Base-by-base conservation (phyloP, 2,329 filamentous ascomycete species). In the Colletotrichum higginsianum region DNA sequence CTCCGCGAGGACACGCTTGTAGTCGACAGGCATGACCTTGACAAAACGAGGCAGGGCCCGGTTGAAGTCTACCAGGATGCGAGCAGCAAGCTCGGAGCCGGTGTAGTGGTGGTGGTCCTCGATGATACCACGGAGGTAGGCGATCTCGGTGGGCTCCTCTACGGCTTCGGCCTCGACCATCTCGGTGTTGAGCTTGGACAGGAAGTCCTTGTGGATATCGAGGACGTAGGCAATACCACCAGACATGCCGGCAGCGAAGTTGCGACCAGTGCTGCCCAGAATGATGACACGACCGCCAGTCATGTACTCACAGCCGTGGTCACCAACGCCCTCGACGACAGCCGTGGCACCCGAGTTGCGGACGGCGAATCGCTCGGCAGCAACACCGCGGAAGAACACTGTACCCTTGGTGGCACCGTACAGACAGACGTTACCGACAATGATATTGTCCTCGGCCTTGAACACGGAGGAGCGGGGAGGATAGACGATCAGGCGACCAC, bases 281-380 rank as follows among this genome's bases (percentile, higher is more conserved):
- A 97, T 89, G 75, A 98, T 86, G 61, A 98, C 88, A 79, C 95
- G 94, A 80, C 96, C 96, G 81, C 96, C 96, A 78, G 96, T 98
- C 96, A 98, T 98, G 89, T 98, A 98, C 87, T 98, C 96, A 80
- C 95, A 98, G 74, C 94, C 94, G 81, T 98, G 96, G 82, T 98
- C 96, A 87, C 96, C 96, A 75, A 97, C 90, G 84, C 96, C 96
- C 84, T 98, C 96, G 74, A 98, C 95, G 75, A 98, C 94, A n/a
- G 96, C 95, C 38, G 92, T 97, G 61, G 94, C 96, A 84, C 96
- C 96, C 1, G 96, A 98, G 87, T 98, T 98, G 77, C 96, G 93
- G 75, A 98, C 96, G 73, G 95, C 95, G 82, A 98, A 98, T 79
- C 96, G 94, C 87, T 98, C 96, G 52, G 96, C 96, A 79, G 96